Base-by-base conservation (phyloP, 305 asterid genomes). In the Fraxinus sp. region DNA sequence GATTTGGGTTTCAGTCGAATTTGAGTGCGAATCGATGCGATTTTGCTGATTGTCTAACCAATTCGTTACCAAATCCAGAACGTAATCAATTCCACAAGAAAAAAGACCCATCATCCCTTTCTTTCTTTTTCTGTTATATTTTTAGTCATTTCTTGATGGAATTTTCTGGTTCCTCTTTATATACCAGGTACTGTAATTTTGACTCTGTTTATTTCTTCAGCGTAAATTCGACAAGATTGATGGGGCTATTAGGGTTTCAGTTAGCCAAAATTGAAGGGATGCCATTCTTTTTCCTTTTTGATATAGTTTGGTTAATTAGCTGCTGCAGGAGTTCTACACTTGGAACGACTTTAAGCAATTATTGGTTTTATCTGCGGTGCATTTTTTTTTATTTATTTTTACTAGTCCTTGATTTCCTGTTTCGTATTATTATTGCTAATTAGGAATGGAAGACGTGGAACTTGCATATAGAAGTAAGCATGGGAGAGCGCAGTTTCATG, bases 401-500 rank as follows among this genome's bases (percentile, higher is more conserved):
- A 18, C 68, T 2, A 59, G 30, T 26, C 75, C 36, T 68, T 1
- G 37, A 68, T 28, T 26, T 11, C 33, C n/a, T 68, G 39, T 28
- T 68, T 68, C 20, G 37, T 68, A 30, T 28, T 68, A 28, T 68
- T 68, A 30, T 68, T 13, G 77, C 77, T 26, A 33, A 30, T 71
- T 32, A 0, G 43, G 43, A 30, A 71, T 33, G 77, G 77, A 71
- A 71, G 77, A 71, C 24, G 85, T 82, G 84, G 74, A 55, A 72
- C 80, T 76, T 82, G 24, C 85, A 70, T 75, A 77, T 66, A 37
- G 80, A 88, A 88, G 70, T 68, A 36, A 30, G 82, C 89, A 81
- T 84, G 91, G 84, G 89, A 79, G 85, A 90, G 89, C 88, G 85
- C 91, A 84, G 55, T 80, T 85, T 88, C 94, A 88, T 83, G 86